Percentiles rank a stretch among this genome's conserved stretches.
Conservation (phyloP, 1,284 basidiomycete genomes). For the Cystobasidium pallidum region DNA sequence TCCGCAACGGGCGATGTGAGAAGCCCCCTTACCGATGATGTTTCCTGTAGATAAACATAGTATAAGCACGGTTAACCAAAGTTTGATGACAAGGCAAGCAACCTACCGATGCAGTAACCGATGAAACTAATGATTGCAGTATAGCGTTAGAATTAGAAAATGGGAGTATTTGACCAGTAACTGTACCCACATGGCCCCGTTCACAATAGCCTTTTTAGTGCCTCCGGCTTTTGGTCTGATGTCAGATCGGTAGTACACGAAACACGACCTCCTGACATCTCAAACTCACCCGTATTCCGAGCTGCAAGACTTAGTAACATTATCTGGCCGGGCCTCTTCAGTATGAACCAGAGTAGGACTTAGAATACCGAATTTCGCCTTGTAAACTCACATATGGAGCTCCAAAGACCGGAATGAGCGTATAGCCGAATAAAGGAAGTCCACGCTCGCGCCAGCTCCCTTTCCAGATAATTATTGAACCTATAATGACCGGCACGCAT, state of each 20-base stretch:
- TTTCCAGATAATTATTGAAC: neutral
- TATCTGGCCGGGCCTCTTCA: neutral
- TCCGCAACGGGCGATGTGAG: neutral
- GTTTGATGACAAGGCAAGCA: neutral
- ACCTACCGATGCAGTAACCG: neutral
- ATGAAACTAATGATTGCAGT: neutral
- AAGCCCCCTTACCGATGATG: neutral
- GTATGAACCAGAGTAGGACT: neutral
- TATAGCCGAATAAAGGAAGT: constrained; percentile 5
- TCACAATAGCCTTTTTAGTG: neutral
- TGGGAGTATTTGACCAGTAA: too few species aligned
- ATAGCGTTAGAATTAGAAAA: too few species aligned
- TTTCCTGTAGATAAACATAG: neutral
- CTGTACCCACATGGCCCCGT: neutral
- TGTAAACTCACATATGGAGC: neutral
- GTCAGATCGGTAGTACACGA: neutral
- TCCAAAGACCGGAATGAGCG: constrained; percentile 10
- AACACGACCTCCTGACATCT: too few species aligned
- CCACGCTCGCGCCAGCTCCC: neutral
- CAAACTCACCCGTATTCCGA: neutral
- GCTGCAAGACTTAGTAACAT: constrained; percentile 4
- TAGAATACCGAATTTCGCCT: too few species aligned
- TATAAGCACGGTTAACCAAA: neutral
- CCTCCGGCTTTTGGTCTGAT: neutral
- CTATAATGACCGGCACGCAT: neutral